phyloP scores from a whole-genome alignment of 2,329 filamentous ascomycete genomes.

The Colletotrichum sansevieriae region DNA sequence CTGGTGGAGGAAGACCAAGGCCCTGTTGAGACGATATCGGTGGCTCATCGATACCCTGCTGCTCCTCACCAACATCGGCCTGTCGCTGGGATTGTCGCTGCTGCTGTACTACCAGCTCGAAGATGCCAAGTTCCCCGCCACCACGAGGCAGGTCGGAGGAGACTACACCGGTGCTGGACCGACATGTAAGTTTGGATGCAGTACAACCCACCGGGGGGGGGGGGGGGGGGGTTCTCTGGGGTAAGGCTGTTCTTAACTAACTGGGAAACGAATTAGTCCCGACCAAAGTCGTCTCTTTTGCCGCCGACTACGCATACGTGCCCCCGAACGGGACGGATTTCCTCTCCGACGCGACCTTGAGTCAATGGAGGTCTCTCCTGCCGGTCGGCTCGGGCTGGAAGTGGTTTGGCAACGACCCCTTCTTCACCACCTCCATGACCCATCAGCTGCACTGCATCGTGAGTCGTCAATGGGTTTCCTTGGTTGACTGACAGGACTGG shows the following conservation, averaged over 20 bases:
- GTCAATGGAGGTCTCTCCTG: constrained; percentile 56
- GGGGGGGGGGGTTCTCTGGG: too few relatives aligned
- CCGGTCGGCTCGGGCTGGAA: constrained; percentile 55
- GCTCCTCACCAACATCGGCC: constrained; percentile 35
- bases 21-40: constrained; percentile 16
- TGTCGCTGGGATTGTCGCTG: constrained; percentile 34
- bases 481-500: too few relatives aligned
- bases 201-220: too few relatives aligned
- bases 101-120: constrained; percentile 39
- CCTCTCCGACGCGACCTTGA: constrained; percentile 52
- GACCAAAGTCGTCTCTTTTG: constrained; percentile 54
- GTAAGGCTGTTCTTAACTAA: too few relatives aligned
- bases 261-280: constrained; percentile 47
- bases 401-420: constrained; percentile 50
- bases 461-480: constrained; percentile 23
- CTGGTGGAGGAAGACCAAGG: constrained; percentile 28
- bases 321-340: constrained; percentile 56
- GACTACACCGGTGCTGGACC: constrained; percentile 54
- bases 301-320: constrained; percentile 54
- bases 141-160: constrained; percentile 52
- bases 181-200: constrained; percentile 46
- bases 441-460: constrained; percentile 58
- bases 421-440: constrained; percentile 57
- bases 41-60: constrained; percentile 38
- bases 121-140: constrained; percentile 24